Evolutionary conservation across 1,284 basidiomycete genomes (phyloP).

Genomic region (Ceratobasidium sp.): DNA sequence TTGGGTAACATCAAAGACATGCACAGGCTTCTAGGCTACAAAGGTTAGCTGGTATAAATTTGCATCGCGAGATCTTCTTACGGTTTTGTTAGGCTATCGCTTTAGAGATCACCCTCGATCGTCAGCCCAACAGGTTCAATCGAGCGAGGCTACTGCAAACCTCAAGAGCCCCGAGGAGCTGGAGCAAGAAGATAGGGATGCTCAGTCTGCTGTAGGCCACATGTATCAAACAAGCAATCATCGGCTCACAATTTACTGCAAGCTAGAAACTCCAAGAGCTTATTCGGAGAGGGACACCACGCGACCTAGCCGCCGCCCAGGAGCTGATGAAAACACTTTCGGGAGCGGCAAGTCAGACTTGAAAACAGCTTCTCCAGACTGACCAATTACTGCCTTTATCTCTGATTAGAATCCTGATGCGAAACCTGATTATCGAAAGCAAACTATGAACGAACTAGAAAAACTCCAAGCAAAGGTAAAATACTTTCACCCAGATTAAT

Average conservation of each 20-base stretch:
- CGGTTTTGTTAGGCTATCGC: constrained; percentile 67
- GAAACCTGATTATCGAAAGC: constrained; percentile 90
- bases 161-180: constrained; percentile 96
- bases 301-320: constrained; percentile 94
- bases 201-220: constrained; percentile 78
- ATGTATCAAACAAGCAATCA: background rate
- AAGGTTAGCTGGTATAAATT: constrained; percentile 59
- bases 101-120: constrained; percentile 72
- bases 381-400: background rate
- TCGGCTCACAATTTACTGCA: background rate
- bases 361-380: background rate
- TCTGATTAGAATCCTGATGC: constrained; percentile 77
- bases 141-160: constrained; percentile 60
- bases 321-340: constrained; percentile 97
- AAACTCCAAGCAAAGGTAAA: constrained; percentile 84
- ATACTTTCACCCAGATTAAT: too few relatives aligned
- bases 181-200: constrained; percentile 93
- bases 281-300: constrained; percentile 93
- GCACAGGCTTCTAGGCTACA: constrained; percentile 94
- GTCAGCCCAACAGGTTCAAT: constrained; percentile 40
- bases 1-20: constrained; percentile 97
- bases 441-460: constrained; percentile 88
- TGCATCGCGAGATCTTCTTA: background rate
- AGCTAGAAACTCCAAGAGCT: constrained; percentile 91
- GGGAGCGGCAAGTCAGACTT: constrained; percentile 65